Percentiles rank a stretch among this genome's conserved stretches.
Evolutionary conservation across 352 stramenopile genomes (phyloP).

Genomic region (Phytopythium oedochilum): DNA sequence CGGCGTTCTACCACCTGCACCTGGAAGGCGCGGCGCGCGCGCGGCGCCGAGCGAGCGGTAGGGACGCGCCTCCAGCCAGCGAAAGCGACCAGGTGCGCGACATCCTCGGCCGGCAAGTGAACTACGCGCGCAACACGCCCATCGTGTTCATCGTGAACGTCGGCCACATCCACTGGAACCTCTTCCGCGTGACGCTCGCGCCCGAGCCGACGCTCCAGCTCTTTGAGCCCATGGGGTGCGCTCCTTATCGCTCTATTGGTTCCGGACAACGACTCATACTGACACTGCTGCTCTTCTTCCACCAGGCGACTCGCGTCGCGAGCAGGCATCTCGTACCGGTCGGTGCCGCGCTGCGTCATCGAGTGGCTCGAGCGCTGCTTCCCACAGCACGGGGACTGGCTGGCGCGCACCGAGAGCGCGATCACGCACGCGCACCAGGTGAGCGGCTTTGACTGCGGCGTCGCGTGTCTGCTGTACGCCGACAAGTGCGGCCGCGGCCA

Average conservation of each 20-base stretch:
- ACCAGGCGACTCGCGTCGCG: constrained; percentile 43
- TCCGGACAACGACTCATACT: not conserved
- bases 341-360: constrained; percentile 71
- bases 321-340: constrained; percentile 62
- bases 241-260: not conserved
- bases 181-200: constrained; percentile 76
- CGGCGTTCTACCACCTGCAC: constrained; percentile 78
- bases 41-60: constrained; percentile 6
- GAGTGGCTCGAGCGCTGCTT: constrained; percentile 84
- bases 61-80: not conserved
- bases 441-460: constrained; percentile 88
- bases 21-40: constrained; percentile 21
- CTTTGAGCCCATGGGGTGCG: constrained; percentile 85
- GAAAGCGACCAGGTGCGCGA: constrained; percentile 46
- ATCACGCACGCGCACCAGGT: constrained; percentile 85
- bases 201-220: constrained; percentile 72
- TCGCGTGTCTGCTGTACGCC: constrained; percentile 85
- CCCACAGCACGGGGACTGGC: constrained; percentile 54
- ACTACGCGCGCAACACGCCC: constrained; percentile 46
- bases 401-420: constrained; percentile 49
- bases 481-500: constrained; percentile 76
- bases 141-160: constrained; percentile 86
- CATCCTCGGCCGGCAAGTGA: constrained; percentile 58
- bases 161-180: constrained; percentile 84
- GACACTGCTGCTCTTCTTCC: not conserved